Conservation (phyloP, 495 filamentous ascomycete species). For the Cairneyella variabilis region DNA sequence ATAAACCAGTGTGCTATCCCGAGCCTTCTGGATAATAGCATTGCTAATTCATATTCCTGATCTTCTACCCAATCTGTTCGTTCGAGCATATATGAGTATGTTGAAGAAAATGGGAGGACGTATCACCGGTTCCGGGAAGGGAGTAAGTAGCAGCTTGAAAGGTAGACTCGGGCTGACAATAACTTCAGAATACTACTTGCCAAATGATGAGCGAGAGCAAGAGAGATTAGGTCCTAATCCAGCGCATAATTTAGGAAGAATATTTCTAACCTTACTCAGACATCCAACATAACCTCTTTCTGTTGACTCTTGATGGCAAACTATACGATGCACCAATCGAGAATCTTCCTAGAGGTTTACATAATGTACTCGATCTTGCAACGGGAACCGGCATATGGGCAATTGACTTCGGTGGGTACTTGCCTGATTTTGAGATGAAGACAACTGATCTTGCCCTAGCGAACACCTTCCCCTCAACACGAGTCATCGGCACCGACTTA, state of each 20-base stretch:
- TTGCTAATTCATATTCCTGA: too few relatives aligned
- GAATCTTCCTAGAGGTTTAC: slow-evolving; percentile 13
- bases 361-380: slow-evolving; percentile 53
- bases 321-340: slow-evolving; percentile 42
- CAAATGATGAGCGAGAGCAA: slow-evolving; percentile 28
- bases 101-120: neutral
- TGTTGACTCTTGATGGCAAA: slow-evolving; percentile 42
- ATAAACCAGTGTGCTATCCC: too few relatives aligned
- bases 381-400: slow-evolving; percentile 56
- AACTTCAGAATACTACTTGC: slow-evolving; percentile 20
- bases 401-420: slow-evolving; percentile 49
- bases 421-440: too few relatives aligned
- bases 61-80: too few relatives aligned
- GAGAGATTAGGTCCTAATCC: slow-evolving; percentile 23
- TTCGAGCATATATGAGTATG: neutral
- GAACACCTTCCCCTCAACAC: slow-evolving; percentile 45
- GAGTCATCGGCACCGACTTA: slow-evolving; percentile 51
- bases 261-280: slow-evolving; percentile 14
- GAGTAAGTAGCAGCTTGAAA: neutral
- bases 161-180: neutral
- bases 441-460: too few relatives aligned
- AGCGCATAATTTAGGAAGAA: too few relatives aligned
- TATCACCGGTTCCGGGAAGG: neutral
- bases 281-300: slow-evolving; percentile 46
- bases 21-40: too few relatives aligned